Evolutionary conservation across 1,139 yeast genomes (phyloP).

Genomic region (Scheffersomyces lignicola): DNA sequence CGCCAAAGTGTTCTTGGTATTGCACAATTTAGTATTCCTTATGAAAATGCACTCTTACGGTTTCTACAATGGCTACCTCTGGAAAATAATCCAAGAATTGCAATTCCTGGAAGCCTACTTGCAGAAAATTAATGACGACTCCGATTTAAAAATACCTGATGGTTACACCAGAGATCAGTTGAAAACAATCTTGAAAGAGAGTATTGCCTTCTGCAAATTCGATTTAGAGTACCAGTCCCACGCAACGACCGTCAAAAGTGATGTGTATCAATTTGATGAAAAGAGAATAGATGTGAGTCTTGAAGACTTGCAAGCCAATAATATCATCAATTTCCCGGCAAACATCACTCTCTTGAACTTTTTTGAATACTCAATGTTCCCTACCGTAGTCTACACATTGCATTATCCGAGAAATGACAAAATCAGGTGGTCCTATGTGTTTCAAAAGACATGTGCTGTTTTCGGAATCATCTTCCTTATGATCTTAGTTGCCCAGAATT

Average conservation of each 20-base stretch:
- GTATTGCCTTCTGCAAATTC: constrained; percentile 61
- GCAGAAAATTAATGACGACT: constrained; percentile 19
- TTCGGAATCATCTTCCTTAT: constrained; percentile 85
- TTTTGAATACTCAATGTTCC: constrained; percentile 82
- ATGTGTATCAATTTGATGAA: constrained; percentile 15
- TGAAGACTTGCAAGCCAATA: constrained; percentile 18
- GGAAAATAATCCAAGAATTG: constrained; percentile 64
- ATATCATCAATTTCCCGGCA: constrained; percentile 55
- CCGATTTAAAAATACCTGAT: constrained; percentile 15
- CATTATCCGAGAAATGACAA: constrained; percentile 74
- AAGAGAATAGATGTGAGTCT: constrained; percentile 15
- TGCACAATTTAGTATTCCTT: constrained; percentile 80
- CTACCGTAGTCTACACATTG: constrained; percentile 81
- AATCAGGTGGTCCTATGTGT: constrained; percentile 70
- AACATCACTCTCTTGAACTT: constrained; percentile 69
- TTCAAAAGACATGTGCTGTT: constrained; percentile 72
- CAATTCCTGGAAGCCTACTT: constrained; percentile 41
- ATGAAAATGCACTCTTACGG: constrained; percentile 95
- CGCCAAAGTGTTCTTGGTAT: constrained; percentile 74
- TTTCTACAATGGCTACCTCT: constrained; percentile 84
- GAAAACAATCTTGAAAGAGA: constrained; percentile 35
- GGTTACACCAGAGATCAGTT: constrained; percentile 26
- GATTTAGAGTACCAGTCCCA: constrained; percentile 55
- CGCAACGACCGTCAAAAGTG: constrained; percentile 19
- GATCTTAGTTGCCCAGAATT: constrained; percentile 78